phyloP scores from a whole-genome alignment of 106 monocot species.

The Dioscorea dumetorum region DNA sequence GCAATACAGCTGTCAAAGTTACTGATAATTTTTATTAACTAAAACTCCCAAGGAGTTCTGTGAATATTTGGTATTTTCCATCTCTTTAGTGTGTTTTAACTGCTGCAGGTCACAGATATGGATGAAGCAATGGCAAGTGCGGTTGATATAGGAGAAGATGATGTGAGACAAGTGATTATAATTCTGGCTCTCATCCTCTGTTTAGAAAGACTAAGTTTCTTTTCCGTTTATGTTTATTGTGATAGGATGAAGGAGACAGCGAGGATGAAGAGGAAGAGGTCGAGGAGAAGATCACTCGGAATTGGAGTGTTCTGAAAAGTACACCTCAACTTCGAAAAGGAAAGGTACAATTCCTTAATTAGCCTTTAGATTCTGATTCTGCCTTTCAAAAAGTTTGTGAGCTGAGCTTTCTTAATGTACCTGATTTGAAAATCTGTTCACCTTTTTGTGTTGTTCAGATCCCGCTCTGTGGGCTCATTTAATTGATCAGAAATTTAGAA shows the following conservation, averaged over 20 bases:
- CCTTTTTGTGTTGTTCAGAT: too few species aligned
- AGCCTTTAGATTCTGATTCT: not conserved
- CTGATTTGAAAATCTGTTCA: too few species aligned
- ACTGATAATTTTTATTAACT: too few species aligned
- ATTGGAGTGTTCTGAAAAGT: constrained; percentile 88
- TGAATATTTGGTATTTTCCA: not conserved
- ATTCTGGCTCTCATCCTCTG: constrained; percentile 4
- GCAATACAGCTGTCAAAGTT: not conserved
- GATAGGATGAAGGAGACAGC: constrained; percentile 67
- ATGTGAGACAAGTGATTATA: constrained; percentile 38
- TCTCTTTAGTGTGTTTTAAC: not conserved
- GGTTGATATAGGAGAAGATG: constrained; percentile 94
- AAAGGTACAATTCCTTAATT: constrained; percentile 37
- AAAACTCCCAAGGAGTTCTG: too few species aligned
- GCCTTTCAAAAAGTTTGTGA: not conserved
- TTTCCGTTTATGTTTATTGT: not conserved
- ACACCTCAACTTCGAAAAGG: constrained; percentile 58
- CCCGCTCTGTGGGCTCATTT: too few species aligned
- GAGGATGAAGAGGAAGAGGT: constrained; percentile 48
- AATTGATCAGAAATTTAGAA: too few species aligned
- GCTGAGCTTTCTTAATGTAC: not conserved
- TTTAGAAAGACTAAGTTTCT: not conserved
- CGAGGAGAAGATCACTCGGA: constrained; percentile 66
- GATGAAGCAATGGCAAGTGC: constrained; percentile 94
- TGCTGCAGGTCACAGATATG: constrained; percentile 55